These are phyloP conservation scores for Heterobasidion parviporum DNA, from an alignment of 1,284 basidiomycete genomes.

Conservation along the genomic window DNA sequence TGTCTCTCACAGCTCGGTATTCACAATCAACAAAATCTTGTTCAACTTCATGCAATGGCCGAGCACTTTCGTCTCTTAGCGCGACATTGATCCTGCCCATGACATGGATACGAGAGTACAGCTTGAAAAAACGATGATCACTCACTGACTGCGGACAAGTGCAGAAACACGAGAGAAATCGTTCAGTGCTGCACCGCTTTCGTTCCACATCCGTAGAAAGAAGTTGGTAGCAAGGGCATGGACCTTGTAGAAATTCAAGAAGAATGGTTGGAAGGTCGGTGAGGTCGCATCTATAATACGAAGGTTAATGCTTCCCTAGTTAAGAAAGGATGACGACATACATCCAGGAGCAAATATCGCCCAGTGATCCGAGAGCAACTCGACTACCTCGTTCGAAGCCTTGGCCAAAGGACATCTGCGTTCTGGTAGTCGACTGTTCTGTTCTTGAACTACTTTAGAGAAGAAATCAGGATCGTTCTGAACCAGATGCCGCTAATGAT, in stretches of 20 bases:
- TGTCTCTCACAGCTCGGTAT: constrained; percentile 81
- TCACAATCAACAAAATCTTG: constrained; percentile 80
- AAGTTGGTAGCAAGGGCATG: constrained; percentile 82
- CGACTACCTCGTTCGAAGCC: constrained; percentile 83
- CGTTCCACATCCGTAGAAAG: constrained; percentile 93
- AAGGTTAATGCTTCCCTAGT: neutral
- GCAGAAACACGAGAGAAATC: constrained; percentile 83
- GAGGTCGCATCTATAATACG: constrained; percentile 56
- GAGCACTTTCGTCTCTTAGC: constrained; percentile 66
- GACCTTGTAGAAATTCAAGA: constrained; percentile 80
- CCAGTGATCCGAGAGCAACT: constrained; percentile 84
- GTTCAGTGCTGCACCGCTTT: constrained; percentile 74
- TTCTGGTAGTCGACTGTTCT: constrained; percentile 69
- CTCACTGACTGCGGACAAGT: constrained; percentile 81
- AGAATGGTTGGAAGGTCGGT: constrained; percentile 82
- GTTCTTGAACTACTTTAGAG: constrained; percentile 82
- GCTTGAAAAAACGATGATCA: constrained; percentile 12
- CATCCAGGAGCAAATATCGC: constrained; percentile 72
- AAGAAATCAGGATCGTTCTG: constrained; percentile 73
- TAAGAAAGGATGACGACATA: constrained; percentile 26
- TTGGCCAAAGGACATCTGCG: constrained; percentile 82
- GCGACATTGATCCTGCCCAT: constrained; percentile 64
- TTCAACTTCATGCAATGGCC: constrained; percentile 82
- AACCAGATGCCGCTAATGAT: constrained; percentile 55
- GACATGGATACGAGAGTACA: constrained; percentile 5